Conservation (phyloP, 2,329 filamentous ascomycete genomes). For the Geosmithia flava region DNA sequence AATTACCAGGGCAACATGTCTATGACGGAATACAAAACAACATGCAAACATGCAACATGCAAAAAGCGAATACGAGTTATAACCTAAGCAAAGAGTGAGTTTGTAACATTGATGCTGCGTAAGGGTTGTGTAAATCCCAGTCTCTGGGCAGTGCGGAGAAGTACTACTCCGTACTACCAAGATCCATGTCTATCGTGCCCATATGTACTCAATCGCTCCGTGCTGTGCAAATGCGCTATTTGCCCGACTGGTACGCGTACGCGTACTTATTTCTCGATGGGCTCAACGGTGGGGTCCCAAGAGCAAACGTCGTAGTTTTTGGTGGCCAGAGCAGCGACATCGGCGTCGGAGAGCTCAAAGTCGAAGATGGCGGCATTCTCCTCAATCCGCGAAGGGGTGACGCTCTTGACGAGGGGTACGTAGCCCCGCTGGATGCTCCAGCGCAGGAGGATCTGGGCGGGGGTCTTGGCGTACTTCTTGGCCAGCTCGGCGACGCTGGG, state of each 20-base stretch:
- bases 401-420: constrained; percentile 63
- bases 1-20: neutral
- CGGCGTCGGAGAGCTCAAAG: constrained; percentile 41
- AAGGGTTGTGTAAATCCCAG: neutral
- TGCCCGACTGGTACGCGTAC: no score
- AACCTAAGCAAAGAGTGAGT: no score
- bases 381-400: constrained; percentile 51
- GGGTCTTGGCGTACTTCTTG: constrained; percentile 59
- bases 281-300: constrained; percentile 41
- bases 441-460: constrained; percentile 66
- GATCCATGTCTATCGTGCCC: neutral
- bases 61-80: no score
- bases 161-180: no score
- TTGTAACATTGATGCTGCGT: neutral
- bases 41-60: neutral
- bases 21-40: neutral
- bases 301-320: constrained; percentile 39
- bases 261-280: constrained; percentile 21
- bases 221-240: neutral
- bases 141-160: neutral
- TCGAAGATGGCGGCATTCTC: constrained; percentile 47
- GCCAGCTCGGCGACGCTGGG: constrained; percentile 50
- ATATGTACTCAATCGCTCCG: neutral
- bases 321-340: constrained; percentile 36
- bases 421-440: constrained; percentile 74